Conservation (phyloP, 1,284 basidiomycete species). For the Malassezia psittaci region DNA sequence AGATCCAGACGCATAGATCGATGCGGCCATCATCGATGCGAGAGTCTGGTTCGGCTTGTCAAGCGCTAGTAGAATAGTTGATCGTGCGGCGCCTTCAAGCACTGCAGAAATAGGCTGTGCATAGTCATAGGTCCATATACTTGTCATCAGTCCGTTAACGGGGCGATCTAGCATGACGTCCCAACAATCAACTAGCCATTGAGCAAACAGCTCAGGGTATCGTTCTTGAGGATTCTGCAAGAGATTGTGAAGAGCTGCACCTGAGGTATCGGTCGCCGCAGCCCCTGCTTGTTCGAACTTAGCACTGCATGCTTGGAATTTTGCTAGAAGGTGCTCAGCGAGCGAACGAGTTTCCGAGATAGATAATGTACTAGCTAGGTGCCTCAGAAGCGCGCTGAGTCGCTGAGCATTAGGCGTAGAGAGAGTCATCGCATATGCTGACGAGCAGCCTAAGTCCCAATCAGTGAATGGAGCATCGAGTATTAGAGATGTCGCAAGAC, state of each 20-base stretch:
- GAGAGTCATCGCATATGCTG: background rate
- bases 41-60: conserved; percentile 9
- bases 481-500: conserved; percentile 3
- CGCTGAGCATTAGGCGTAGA: conserved; percentile 7
- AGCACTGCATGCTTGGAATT: background rate
- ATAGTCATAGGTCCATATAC: conserved; percentile 18
- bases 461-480: conserved; percentile 10
- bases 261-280: background rate
- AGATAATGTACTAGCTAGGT: conserved; percentile 5
- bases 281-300: background rate
- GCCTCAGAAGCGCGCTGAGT: background rate
- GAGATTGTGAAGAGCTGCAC: background rate
- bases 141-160: background rate
- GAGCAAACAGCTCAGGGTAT: background rate
- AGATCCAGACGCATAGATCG: conserved; percentile 1
- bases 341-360: background rate
- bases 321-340: background rate
- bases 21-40: conserved; percentile 14
- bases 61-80: conserved; percentile 6
- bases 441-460: conserved; percentile 2
- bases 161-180: background rate
- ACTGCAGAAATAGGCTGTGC: conserved; percentile 7
- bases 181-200: conserved; percentile 3
- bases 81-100: conserved; percentile 14
- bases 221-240: background rate